Conservation (phyloP, 192 early-diverging fungal genomes). For the Coemansia sp. region DNA sequence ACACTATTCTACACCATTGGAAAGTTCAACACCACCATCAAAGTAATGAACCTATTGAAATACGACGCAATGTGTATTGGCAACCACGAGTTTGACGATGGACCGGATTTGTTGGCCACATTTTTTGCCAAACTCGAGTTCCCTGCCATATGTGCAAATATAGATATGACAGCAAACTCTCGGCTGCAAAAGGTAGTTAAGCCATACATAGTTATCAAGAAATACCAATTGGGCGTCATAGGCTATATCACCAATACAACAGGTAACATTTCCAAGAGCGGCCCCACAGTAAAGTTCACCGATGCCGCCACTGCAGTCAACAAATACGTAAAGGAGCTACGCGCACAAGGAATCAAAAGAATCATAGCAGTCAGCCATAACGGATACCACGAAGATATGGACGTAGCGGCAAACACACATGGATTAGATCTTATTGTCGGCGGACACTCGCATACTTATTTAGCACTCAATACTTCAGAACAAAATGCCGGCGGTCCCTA, state of each 20-base stretch:
- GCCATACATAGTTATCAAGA: slow-evolving; percentile 64
- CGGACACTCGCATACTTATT: slow-evolving; percentile 69
- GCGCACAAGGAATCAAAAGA: slow-evolving; percentile 56
- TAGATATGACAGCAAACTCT: slow-evolving; percentile 55
- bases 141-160: slow-evolving; percentile 64
- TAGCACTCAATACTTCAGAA: slow-evolving; percentile 53
- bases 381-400: slow-evolving; percentile 68
- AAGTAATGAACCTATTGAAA: slow-evolving; percentile 62
- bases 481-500: slow-evolving; percentile 57
- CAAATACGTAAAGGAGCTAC: slow-evolving; percentile 60
- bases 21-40: slow-evolving; percentile 38
- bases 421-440: slow-evolving; percentile 66
- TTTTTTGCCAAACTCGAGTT: slow-evolving; percentile 59
- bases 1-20: slow-evolving; percentile 66
- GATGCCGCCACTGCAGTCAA: slow-evolving; percentile 61
- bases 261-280: slow-evolving; percentile 54
- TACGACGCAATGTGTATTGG: slow-evolving; percentile 61
- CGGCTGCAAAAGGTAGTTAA: slow-evolving; percentile 51
- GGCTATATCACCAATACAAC: slow-evolving; percentile 63
- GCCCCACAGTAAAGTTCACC: slow-evolving; percentile 52
- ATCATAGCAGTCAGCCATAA: slow-evolving; percentile 71
- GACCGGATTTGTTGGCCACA: slow-evolving; percentile 48
- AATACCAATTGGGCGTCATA: slow-evolving; percentile 62
- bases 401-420: slow-evolving; percentile 55
- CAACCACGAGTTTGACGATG: slow-evolving; percentile 75